Evolutionary conservation across 495 filamentous ascomycete genomes (phyloP).

Genomic region (Pseudoneurospora amorphoporcata): DNA sequence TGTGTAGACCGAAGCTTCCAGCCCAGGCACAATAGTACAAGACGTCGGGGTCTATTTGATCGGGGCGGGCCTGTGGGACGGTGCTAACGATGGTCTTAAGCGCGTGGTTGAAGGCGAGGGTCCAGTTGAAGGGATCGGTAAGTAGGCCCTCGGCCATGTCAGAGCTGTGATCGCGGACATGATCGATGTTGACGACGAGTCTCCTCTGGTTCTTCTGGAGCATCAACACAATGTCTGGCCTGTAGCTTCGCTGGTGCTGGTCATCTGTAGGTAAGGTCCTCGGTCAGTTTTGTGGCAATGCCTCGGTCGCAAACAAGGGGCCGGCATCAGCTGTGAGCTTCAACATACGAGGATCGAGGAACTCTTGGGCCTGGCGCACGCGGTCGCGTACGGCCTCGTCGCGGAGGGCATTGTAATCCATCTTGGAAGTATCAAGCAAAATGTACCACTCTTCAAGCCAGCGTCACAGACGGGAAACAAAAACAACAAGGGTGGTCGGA

Average conservation of each 20-base stretch:
- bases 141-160: conserved; percentile 85
- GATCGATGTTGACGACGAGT: conserved; percentile 81
- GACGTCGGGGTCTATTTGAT: conserved; percentile 40
- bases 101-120: conserved; percentile 77
- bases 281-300: neutral
- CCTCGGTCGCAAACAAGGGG: neutral
- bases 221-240: conserved; percentile 85
- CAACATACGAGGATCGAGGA: conserved; percentile 69
- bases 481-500: conserved; percentile 3
- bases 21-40: conserved; percentile 91
- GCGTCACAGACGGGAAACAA: neutral
- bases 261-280: conserved; percentile 33
- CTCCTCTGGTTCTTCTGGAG: conserved; percentile 74
- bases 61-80: conserved; percentile 48
- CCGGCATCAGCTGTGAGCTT: neutral
- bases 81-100: conserved; percentile 79
- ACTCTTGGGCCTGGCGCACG: conserved; percentile 69
- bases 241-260: conserved; percentile 59
- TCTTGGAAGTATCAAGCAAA: conserved; percentile 23
- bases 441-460: neutral
- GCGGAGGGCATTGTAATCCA: conserved; percentile 64
- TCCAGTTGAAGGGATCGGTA: conserved; percentile 77
- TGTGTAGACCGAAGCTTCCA: conserved; percentile 88
- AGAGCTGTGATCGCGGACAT: conserved; percentile 80
- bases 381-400: conserved; percentile 77